These are phyloP conservation scores for Hyparrhenia diplandra DNA, from an alignment of 176 grass and related monocot genomes.

Conservation along the genomic window DNA sequence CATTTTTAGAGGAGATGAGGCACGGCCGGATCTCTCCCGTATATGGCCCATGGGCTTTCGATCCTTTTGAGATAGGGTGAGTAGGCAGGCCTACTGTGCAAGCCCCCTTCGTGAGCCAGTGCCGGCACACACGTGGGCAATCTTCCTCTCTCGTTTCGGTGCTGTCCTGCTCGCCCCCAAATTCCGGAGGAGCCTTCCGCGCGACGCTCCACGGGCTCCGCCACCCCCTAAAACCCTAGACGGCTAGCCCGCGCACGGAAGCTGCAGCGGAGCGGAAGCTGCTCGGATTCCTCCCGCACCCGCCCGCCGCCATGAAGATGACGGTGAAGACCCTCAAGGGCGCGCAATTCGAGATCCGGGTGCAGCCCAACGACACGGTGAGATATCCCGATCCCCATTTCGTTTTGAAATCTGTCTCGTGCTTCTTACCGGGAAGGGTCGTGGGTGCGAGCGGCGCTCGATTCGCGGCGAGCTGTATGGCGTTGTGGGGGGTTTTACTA, in stretches of 20 bases:
- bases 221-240: constrained; percentile 40
- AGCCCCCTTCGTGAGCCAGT: neutral
- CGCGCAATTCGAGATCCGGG: constrained; percentile 78
- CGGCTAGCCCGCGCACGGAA: neutral
- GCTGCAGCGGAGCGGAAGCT: neutral
- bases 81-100: neutral
- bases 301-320: constrained; percentile 60
- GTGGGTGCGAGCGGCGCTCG: neutral
- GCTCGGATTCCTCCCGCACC: neutral
- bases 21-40: neutral
- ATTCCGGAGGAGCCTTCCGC: neutral
- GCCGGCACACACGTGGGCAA: neutral
- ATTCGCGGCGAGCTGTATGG: too few species aligned
- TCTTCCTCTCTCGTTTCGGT: neutral
- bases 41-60: neutral
- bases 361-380: constrained; percentile 77
- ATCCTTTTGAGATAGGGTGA: neutral
- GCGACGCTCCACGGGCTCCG: constrained; percentile 6
- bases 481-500: too few species aligned
- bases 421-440: neutral
- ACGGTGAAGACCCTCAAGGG: constrained; percentile 95
- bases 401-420: neutral
- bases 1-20: neutral
- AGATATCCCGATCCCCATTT: constrained; percentile 10
- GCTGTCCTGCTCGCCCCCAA: neutral